Evolutionary conservation across 352 stramenopile species (phyloP), one percentile per base, ranked within the genome.

Genomic region (Phytopythium cucurbitacearum): DNA sequence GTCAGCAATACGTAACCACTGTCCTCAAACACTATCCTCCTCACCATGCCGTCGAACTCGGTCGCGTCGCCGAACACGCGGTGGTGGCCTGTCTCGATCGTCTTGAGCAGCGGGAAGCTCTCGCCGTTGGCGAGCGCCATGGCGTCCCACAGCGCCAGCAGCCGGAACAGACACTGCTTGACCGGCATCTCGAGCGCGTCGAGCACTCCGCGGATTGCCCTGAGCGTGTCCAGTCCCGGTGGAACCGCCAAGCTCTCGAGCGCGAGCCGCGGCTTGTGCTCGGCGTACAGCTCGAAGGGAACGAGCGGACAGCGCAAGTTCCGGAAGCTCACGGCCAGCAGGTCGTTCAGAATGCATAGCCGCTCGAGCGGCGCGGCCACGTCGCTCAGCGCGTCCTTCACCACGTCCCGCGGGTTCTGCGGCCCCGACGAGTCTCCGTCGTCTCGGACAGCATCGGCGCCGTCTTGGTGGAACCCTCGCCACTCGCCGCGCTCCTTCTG

Each of bases 401-500:
- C 52, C 7, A 65, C 32, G 15, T 68, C 62, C 3, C 46, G 51
- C 49, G 65, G 59, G 57, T 61, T 65, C 42, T 54, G 60, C 6
- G 28, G 16, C 9, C 40, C 28, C 10, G 41, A 57, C 1, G 56
- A 61, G 0, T 40, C 57, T 28, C 21, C 21, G 21, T 28, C 21
- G 21, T 28, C 13, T 7, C 3, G 44, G 21, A 51, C 54, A 36
- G 35, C 37, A 10, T 40, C 21, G 33, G 15, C 40, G 16, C 33
- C n/a, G 21, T 28, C 21, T 28, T 28, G 21, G 10, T 56, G 62
- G 49, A 90, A 90, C 12, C 80, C 80, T 39, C 80, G 69, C 76
- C 75, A 88, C 58, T 90, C 80, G 3, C 80, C 80, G 1, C 80
- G 65, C 41, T 85, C 74, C 51, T 78, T 79, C 56, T 90, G 80